Evolutionary conservation across 2,329 filamentous ascomycete genomes (phyloP), one percentile per base, ranked within the genome.

Genomic region (Diaporthe aspalathi): DNA sequence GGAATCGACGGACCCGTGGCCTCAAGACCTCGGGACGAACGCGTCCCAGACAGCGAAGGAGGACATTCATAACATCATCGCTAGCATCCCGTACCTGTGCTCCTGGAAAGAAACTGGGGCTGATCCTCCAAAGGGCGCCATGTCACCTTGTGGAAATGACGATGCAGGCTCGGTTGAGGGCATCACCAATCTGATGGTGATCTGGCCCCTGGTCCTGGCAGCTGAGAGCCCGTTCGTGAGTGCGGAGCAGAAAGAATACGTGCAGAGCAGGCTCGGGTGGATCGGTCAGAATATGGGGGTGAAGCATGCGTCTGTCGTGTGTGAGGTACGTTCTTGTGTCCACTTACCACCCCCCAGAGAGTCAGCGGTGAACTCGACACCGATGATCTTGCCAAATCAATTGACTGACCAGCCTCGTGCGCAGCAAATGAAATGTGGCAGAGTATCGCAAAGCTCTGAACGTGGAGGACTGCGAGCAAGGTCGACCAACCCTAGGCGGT

Each of bases 131-230:
- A 63, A 62, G 2, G 68, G 68, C 9, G 68, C 68, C 20, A 43
- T 22, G 9, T 63, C 68, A 35, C 68, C 68, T 3, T 70, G 68
- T 38, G 68, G 68, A 11, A 60, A 38, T 16, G 47, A 70, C 24
- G 68, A 70, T 38, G 57, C 38, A 5, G 35, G 9, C 27, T 70
- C 68, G 11, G 50, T 54, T 11, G 49, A 70, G 24, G 68, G 68
- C 14, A 53, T 70, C 27, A 70, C 68, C 32, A 45, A 50, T n/a
- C 24, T 70, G n/a, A 32, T 70, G 68, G 56, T 70, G 8, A 65
- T 70, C 24, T 70, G 68, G 68, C 68, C 68, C 7, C 49, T 70
- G 49, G 57, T 63, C 68, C 68, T 70, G 17, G 38, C 68, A 20
- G 68, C 56, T 9, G 49, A 70, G 27, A 70, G 68, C 35, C 54